phyloP scores from a whole-genome alignment of 2,329 filamentous ascomycete genomes.

The Colletotrichum shisoi region DNA sequence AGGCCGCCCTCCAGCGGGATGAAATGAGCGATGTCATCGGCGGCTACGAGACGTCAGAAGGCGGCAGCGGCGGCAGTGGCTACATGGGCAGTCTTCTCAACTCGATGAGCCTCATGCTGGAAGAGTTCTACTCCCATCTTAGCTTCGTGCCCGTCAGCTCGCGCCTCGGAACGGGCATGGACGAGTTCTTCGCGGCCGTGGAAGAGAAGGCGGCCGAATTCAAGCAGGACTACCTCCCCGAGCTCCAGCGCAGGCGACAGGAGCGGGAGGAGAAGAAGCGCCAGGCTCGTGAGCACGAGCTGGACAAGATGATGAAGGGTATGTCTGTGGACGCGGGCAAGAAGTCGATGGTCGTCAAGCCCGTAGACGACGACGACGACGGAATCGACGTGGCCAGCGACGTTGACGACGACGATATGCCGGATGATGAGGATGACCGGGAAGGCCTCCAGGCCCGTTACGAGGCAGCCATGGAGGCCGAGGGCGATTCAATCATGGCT shows the following conservation, averaged over 20 bases:
- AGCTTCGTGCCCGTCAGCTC: slow-evolving; percentile 93
- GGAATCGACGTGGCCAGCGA: slow-evolving; percentile 65
- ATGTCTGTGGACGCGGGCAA: slow-evolving; percentile 66
- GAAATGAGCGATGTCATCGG: slow-evolving; percentile 81
- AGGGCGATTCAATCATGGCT: slow-evolving; percentile 59
- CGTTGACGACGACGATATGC: slow-evolving; percentile 66
- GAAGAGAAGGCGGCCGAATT: slow-evolving; percentile 89
- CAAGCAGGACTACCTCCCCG: slow-evolving; percentile 86
- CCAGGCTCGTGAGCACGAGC: slow-evolving; percentile 76
- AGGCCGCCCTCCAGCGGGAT: slow-evolving; percentile 81
- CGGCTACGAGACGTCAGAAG: slow-evolving; percentile 67
- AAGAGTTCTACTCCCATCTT: slow-evolving; percentile 95
- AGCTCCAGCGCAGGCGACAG: slow-evolving; percentile 79
- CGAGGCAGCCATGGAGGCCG: slow-evolving; percentile 73
- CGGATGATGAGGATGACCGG: slow-evolving; percentile 66
- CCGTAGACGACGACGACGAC: slow-evolving; percentile 54
- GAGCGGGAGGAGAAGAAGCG: slow-evolving; percentile 80
- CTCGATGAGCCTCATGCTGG: slow-evolving; percentile 96
- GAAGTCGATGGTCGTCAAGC: slow-evolving; percentile 44
- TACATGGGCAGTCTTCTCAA: slow-evolving; percentile 97
- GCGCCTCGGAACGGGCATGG: slow-evolving; percentile 88
- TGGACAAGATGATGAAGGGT: slow-evolving; percentile 93
- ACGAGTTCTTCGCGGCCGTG: slow-evolving; percentile 93
- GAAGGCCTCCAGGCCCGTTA: slow-evolving; percentile 79
- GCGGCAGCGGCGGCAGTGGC: slow-evolving; percentile 77